Percentiles rank a stretch among this genome's conserved stretches.
Conservation (phyloP, 2,329 filamentous ascomycete species). For the Arthrinium phaeospermum region DNA sequence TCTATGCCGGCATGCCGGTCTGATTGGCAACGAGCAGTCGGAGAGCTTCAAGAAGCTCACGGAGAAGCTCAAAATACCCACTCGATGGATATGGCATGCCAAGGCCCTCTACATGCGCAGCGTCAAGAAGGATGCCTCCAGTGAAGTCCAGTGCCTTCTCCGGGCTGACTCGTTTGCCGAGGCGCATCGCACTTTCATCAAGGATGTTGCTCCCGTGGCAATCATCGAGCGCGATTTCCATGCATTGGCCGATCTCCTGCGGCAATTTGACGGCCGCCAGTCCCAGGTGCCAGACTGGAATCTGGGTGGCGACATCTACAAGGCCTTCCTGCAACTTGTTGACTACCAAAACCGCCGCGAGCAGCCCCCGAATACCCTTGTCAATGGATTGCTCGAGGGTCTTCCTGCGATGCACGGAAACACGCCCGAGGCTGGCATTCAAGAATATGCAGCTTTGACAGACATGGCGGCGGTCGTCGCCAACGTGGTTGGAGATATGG, state of each 20-base stretch:
- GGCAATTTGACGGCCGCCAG: slow-evolving; percentile 70
- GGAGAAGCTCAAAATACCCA: slow-evolving; percentile 72
- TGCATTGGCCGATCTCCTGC: slow-evolving; percentile 70
- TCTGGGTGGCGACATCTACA: slow-evolving; percentile 80
- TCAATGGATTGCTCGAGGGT: slow-evolving; percentile 63
- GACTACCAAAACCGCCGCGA: slow-evolving; percentile 45
- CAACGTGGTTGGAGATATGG: slow-evolving; percentile 38
- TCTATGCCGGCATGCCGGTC: slow-evolving; percentile 72
- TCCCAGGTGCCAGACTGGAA: slow-evolving; percentile 74
- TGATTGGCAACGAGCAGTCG: slow-evolving; percentile 65
- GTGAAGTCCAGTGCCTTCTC: slow-evolving; percentile 81
- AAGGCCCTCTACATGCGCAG: slow-evolving; percentile 83
- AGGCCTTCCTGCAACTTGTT: slow-evolving; percentile 61
- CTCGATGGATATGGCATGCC: slow-evolving; percentile 83
- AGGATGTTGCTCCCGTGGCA: slow-evolving; percentile 79
- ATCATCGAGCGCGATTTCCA: slow-evolving; percentile 84
- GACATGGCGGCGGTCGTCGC: slow-evolving; percentile 43
- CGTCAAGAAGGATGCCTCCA: slow-evolving; percentile 69
- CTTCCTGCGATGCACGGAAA: slow-evolving; percentile 59
- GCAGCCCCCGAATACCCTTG: slow-evolving; percentile 48
- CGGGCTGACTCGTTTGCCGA: slow-evolving; percentile 77
- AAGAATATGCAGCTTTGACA: slow-evolving; percentile 41
- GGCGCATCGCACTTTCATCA: slow-evolving; percentile 83
- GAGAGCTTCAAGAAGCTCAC: slow-evolving; percentile 64
- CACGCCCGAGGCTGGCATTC: slow-evolving; percentile 38